These are phyloP conservation scores for Seiridium cupressi DNA, from an alignment of 2,329 filamentous ascomycete species.

Conservation along the genomic window DNA sequence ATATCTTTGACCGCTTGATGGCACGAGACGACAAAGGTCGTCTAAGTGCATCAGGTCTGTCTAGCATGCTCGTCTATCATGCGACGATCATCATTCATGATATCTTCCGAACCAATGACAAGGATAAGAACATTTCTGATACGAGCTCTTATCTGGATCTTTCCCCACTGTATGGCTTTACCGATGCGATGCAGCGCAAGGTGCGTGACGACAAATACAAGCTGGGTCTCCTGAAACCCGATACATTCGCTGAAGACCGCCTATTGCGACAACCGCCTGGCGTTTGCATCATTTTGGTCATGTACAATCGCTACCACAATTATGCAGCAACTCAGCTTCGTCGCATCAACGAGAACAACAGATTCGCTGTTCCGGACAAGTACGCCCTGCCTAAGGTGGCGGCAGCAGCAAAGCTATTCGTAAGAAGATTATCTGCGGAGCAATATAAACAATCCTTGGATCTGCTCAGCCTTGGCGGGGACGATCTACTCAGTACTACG, in stretches of 20 bases:
- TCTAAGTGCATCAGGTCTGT: neutral
- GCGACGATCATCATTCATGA: conserved; percentile 44
- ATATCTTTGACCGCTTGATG: conserved; percentile 31
- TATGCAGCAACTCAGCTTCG: conserved; percentile 62
- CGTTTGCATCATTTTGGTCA: conserved; percentile 64
- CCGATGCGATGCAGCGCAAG: conserved; percentile 58
- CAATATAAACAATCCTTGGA: no score
- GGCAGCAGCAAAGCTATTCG: neutral
- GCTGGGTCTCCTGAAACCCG: conserved; percentile 68
- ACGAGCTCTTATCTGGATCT: conserved; percentile 37
- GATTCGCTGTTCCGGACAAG: conserved; percentile 49
- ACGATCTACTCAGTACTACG: no score
- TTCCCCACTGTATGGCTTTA: conserved; percentile 33
- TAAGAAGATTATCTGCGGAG: neutral
- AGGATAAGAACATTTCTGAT: conserved; percentile 42
- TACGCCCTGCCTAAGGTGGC: neutral
- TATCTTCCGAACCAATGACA: conserved; percentile 41
- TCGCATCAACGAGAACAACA: conserved; percentile 64
- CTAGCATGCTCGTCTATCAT: conserved; percentile 3
- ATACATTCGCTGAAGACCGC: conserved; percentile 66
- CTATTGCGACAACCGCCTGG: conserved; percentile 66
- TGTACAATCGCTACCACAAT: conserved; percentile 71
- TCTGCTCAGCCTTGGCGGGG: no score
- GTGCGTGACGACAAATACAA: conserved; percentile 55
- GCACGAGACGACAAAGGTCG: conserved; percentile 16